phyloP scores from a whole-genome alignment of 495 filamentous ascomycete genomes.

The Aspergillus nanangensis region DNA sequence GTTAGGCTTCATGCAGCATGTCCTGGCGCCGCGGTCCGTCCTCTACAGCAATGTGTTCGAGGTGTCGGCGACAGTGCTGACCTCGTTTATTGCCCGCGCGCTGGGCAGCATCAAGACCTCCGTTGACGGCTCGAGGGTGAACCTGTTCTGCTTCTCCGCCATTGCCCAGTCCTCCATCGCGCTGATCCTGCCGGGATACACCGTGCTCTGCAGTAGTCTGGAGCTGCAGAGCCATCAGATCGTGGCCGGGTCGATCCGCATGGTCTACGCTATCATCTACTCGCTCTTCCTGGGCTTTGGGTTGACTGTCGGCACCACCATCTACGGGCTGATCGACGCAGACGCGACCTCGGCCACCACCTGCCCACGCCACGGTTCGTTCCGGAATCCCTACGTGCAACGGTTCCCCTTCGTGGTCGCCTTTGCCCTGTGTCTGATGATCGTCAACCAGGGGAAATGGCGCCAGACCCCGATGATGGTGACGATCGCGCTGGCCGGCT shows the following conservation, averaged over 20 bases:
- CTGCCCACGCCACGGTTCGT: conserved; percentile 47
- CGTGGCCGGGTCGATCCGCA: conserved; percentile 85
- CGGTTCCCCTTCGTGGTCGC: conserved; percentile 46
- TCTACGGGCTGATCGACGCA: conserved; percentile 76
- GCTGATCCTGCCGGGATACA: conserved; percentile 82
- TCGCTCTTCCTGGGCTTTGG: conserved; percentile 89
- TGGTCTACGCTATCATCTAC: conserved; percentile 93
- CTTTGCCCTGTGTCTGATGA: conserved; percentile 60
- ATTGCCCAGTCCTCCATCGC: conserved; percentile 89
- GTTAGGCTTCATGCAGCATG: conserved; percentile 75
- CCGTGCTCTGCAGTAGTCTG: conserved; percentile 73
- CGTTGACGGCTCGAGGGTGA: conserved; percentile 40
- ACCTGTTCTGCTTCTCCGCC: conserved; percentile 80
- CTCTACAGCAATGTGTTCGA: conserved; percentile 81
- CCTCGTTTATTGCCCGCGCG: conserved; percentile 76
- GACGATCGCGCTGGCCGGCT: conserved; percentile 70
- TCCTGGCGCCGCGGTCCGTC: conserved; percentile 69
- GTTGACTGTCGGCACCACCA: conserved; percentile 83
- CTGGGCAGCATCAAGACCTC: conserved; percentile 66
- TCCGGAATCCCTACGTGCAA: conserved; percentile 25
- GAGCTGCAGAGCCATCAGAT: conserved; percentile 82
- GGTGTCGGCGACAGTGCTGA: conserved; percentile 74
- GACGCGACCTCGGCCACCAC: conserved; percentile 65
- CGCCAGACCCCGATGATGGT: conserved; percentile 84
- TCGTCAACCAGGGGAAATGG: conserved; percentile 87